phyloP scores from a whole-genome alignment of 2,329 filamentous ascomycete genomes.

The Penicillium sp. region DNA sequence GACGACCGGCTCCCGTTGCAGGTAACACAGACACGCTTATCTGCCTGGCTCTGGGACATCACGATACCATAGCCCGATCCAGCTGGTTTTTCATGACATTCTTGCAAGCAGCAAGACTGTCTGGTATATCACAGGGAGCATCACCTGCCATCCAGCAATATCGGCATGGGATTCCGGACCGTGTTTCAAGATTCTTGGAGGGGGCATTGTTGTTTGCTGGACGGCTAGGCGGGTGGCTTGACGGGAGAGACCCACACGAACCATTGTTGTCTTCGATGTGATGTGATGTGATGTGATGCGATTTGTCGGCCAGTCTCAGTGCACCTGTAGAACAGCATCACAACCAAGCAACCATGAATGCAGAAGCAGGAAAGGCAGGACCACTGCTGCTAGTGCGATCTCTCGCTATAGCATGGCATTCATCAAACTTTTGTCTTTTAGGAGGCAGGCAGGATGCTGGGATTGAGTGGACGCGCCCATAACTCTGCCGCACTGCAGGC shows the following conservation, averaged over 20 bases:
- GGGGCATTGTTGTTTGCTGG: not conserved
- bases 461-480: not conserved
- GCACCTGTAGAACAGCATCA: slow-evolving; percentile 1
- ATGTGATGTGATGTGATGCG: too few relatives aligned
- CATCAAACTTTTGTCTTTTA: not conserved
- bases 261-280: slow-evolving; percentile 3
- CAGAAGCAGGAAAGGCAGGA: too few relatives aligned
- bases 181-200: not conserved
- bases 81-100: not conserved
- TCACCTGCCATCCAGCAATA: not conserved
- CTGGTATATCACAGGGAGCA: not conserved
- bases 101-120: not conserved
- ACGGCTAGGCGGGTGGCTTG: slow-evolving; percentile 8
- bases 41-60: not conserved
- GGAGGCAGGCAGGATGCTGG: not conserved
- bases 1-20: slow-evolving; percentile 5
- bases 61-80: not conserved
- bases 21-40: slow-evolving; percentile 6
- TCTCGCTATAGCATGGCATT: not conserved
- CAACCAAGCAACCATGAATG: too few relatives aligned
- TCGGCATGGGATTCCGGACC: not conserved
- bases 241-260: slow-evolving; percentile 13
- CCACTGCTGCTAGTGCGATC: not conserved
- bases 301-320: slow-evolving; percentile 3
- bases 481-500: slow-evolving; percentile 5